Conservation (phyloP, 2,329 filamentous ascomycete species). For the Pseudogymnoascus sp. region DNA sequence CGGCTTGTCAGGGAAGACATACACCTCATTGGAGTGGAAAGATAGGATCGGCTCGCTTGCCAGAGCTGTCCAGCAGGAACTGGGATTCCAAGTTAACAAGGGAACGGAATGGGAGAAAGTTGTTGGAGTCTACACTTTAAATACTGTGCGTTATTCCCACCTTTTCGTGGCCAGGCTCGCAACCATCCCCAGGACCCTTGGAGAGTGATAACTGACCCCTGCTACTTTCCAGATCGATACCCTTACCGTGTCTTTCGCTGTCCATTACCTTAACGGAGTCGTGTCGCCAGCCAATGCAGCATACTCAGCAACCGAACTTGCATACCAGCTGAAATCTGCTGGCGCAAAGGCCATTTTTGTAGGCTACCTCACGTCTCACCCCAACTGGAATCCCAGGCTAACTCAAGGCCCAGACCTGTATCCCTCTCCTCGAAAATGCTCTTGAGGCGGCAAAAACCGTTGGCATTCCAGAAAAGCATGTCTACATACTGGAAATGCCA, state of each 20-base stretch:
- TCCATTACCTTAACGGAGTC: conserved; percentile 66
- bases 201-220: background rate
- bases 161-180: background rate
- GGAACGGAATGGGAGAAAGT: conserved; percentile 74
- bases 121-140: conserved; percentile 63
- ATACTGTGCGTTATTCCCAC: conserved; percentile 49
- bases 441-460: conserved; percentile 56
- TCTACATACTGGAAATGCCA: conserved; percentile 63
- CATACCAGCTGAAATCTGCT: conserved; percentile 64
- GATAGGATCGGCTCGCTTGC: conserved; percentile 59
- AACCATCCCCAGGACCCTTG: background rate
- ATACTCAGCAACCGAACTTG: conserved; percentile 62
- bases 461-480: conserved; percentile 53
- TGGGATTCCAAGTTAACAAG: conserved; percentile 59
- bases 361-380: background rate
- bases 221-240: conserved; percentile 54
- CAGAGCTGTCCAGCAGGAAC: conserved; percentile 58
- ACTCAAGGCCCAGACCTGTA: conserved; percentile 43
- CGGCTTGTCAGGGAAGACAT: conserved; percentile 60
- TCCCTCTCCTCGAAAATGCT: conserved; percentile 58
- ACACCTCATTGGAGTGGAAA: conserved; percentile 53
- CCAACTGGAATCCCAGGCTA: background rate
- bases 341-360: conserved; percentile 60
- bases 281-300: conserved; percentile 68
- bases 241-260: conserved; percentile 61